Conservation (phyloP, 2,329 filamentous ascomycete genomes). For the Stemphylium beticola region DNA sequence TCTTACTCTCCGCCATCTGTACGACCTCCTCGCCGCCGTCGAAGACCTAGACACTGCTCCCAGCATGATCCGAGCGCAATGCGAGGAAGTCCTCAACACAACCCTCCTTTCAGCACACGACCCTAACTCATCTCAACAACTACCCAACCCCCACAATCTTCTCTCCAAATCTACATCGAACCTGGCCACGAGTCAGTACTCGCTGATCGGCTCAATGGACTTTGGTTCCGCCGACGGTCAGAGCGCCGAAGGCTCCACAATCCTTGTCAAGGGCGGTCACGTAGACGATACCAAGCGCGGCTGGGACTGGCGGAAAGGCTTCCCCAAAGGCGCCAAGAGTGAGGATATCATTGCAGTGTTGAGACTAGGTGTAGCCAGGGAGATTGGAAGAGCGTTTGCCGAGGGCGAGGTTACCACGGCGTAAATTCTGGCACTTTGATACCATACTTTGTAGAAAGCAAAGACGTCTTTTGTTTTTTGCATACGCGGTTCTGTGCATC, state of each 20-base stretch:
- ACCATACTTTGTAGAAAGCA: constrained; percentile 1
- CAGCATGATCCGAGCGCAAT: constrained; percentile 72
- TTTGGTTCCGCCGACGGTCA: constrained; percentile 57
- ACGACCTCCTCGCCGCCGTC: constrained; percentile 75
- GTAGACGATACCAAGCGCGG: constrained; percentile 60
- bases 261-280: constrained; percentile 48
- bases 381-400: constrained; percentile 73
- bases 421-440: not conserved
- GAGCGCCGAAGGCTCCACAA: constrained; percentile 55
- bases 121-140: constrained; percentile 26
- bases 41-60: constrained; percentile 81
- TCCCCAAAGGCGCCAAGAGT: constrained; percentile 65
- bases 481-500: not conserved
- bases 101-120: constrained; percentile 73
- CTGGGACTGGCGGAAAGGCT: constrained; percentile 74
- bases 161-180: constrained; percentile 66
- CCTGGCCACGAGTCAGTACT: constrained; percentile 65
- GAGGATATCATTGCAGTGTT: constrained; percentile 75
- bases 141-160: constrained; percentile 20
- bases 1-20: constrained; percentile 75
- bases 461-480: not conserved
- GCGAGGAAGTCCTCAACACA: constrained; percentile 78
- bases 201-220: constrained; percentile 76
- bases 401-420: constrained; percentile 62
- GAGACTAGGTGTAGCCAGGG: constrained; percentile 74